These are phyloP conservation scores for Aspergillus haitiensis DNA, from an alignment of 495 filamentous ascomycete species.

Conservation along the genomic window DNA sequence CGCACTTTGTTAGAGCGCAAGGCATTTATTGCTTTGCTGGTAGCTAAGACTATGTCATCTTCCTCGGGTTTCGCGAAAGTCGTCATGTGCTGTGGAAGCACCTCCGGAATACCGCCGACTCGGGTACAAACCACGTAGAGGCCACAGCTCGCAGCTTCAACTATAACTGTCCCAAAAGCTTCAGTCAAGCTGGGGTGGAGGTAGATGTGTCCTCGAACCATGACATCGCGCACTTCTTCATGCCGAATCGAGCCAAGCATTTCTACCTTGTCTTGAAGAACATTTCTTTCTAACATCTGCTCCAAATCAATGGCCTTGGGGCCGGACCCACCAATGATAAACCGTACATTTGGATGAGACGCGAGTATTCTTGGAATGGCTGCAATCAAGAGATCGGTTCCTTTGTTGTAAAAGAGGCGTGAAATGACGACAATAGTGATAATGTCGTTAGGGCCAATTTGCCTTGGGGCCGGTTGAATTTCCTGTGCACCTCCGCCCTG, in stretches of 20 bases:
- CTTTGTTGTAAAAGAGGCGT: constrained; percentile 98
- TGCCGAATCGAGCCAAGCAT: constrained; percentile 89
- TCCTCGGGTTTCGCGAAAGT: constrained; percentile 91
- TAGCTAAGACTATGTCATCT: constrained; percentile 82
- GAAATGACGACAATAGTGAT: constrained; percentile 98
- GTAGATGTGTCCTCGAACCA: constrained; percentile 96
- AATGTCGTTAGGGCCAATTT: constrained; percentile 73
- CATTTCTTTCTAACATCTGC: constrained; percentile 94
- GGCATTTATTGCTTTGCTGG: constrained; percentile 75
- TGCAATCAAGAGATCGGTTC: constrained; percentile 90
- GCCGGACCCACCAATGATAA: constrained; percentile 93
- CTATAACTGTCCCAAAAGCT: constrained; percentile 95
- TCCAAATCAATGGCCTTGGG: constrained; percentile 97
- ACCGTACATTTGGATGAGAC: constrained; percentile 86
- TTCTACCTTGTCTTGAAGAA: constrained; percentile 91
- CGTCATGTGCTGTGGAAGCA: constrained; percentile 91
- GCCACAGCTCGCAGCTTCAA: constrained; percentile 93
- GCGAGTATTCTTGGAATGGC: constrained; percentile 90
- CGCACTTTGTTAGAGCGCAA: constrained; percentile 81
- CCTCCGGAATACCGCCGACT: constrained; percentile 95
- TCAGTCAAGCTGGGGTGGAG: constrained; percentile 93
- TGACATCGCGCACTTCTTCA: constrained; percentile 97
- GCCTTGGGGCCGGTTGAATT: constrained; percentile 49
- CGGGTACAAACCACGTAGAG: constrained; percentile 95
- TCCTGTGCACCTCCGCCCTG: constrained; percentile 32